phyloP scores from a whole-genome alignment of 2,329 filamentous ascomycete species.

The Aaosphaeria arxii region DNA sequence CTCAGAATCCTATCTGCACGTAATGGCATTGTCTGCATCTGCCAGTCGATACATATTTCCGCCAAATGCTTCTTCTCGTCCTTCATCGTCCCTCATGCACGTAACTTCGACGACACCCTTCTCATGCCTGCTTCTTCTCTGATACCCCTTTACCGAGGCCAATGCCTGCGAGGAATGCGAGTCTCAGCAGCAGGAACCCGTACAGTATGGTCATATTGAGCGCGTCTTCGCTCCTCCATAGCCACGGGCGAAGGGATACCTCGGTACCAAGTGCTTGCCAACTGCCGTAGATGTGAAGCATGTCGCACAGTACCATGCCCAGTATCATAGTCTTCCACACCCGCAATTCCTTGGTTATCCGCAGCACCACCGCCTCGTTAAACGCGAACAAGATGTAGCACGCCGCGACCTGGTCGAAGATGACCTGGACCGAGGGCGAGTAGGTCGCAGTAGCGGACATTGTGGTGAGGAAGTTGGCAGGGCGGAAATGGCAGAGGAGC shows the following conservation, averaged over 20 bases:
- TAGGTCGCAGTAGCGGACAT: conserved; percentile 47
- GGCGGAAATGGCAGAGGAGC: conserved; percentile 49
- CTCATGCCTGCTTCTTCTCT: no score
- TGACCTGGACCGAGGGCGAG: conserved; percentile 41
- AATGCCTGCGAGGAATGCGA: not conserved
- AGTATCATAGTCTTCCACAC: conserved; percentile 69
- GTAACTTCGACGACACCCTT: no score
- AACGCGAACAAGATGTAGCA: conserved; percentile 74
- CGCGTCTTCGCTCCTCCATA: conserved; percentile 36
- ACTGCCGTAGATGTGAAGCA: conserved; percentile 62
- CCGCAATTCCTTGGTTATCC: conserved; percentile 61
- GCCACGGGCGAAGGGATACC: conserved; percentile 15
- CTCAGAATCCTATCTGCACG: no score
- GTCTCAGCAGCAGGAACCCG: not conserved
- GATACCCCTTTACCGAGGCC: not conserved
- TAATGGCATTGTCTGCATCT: no score
- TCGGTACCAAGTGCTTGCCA: conserved; percentile 30
- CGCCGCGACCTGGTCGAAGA: conserved; percentile 72
- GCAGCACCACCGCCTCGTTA: conserved; percentile 72
- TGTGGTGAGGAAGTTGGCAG: conserved; percentile 61
- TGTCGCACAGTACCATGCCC: conserved; percentile 68
- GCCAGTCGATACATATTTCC: no score
- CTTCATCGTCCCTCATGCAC: no score
- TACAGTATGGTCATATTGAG: not conserved
- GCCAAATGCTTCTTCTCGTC: no score